Conservation (phyloP, 2,329 filamentous ascomycete genomes). For the Diaporthe citri region DNA sequence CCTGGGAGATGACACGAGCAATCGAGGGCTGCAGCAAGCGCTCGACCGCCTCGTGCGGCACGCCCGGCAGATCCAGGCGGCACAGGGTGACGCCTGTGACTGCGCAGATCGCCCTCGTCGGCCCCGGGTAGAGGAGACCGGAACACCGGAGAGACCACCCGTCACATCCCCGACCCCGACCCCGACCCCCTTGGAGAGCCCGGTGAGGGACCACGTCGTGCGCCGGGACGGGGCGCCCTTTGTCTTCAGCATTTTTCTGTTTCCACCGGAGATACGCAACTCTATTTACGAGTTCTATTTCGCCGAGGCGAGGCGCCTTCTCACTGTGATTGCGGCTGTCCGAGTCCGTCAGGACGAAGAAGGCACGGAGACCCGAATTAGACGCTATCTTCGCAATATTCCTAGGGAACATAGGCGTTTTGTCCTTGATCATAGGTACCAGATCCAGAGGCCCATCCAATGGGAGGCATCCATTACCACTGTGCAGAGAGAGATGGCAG, state of each 20-base stretch:
- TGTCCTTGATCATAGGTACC: not conserved
- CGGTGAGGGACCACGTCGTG: not conserved
- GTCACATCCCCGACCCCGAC: not conserved
- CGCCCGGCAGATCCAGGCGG: not conserved
- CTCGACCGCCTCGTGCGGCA: not conserved
- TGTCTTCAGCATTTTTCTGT: not conserved
- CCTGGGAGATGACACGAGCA: not conserved
- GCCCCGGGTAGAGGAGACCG: not conserved
- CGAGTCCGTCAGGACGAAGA: not conserved
- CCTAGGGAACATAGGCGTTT: not conserved
- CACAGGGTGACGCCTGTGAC: not conserved
- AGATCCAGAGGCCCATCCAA: not conserved
- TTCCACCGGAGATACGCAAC: not conserved
- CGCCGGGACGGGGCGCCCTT: not conserved
- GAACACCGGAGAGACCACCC: not conserved
- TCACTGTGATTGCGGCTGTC: not conserved
- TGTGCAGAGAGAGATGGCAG: not conserved
- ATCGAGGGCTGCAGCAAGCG: not conserved
- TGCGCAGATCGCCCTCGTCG: not conserved
- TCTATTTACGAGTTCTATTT: not conserved
- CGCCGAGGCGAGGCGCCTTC: not conserved
- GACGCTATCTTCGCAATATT: not conserved
- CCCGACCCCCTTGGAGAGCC: not conserved
- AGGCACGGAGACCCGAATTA: not conserved
- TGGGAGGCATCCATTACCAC: not conserved